Percentiles rank a stretch among this genome's conserved stretches.
These are phyloP conservation scores for Vigna trinervia DNA, from an alignment of 306 rosid species.

Conservation along the genomic window DNA sequence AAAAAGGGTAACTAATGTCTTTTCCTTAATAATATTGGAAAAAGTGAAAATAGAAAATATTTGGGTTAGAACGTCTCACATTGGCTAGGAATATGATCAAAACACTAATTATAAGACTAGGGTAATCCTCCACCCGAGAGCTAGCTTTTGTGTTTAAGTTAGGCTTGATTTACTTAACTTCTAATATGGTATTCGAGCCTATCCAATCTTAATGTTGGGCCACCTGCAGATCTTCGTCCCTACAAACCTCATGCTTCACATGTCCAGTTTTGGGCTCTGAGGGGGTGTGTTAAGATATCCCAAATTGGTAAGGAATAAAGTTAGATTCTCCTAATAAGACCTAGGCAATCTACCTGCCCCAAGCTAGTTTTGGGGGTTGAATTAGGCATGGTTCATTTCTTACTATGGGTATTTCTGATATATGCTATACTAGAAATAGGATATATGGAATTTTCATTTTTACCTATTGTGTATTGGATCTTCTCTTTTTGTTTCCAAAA, in stretches of 20 bases:
- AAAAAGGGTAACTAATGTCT: neutral
- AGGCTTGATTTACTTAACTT: neutral
- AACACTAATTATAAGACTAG: neutral
- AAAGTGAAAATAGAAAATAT: conserved; percentile 1
- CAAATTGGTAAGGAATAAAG: neutral
- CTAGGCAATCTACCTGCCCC: neutral
- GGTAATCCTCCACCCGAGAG: neutral
- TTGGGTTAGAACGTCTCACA: neutral
- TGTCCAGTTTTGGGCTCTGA: neutral
- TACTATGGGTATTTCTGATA: neutral
- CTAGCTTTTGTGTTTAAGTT: neutral
- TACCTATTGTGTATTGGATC: conserved; percentile 11
- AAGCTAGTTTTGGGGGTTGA: neutral
- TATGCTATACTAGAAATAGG: conserved; percentile 3
- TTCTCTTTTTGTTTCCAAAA: neutral
- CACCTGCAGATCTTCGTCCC: neutral
- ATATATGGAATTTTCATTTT: conserved; percentile 20
- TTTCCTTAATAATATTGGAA: conserved; percentile 18
- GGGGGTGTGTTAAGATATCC: neutral
- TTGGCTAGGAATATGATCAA: neutral
- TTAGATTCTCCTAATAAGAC: neutral
- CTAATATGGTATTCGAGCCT: neutral
- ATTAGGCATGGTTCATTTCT: neutral
- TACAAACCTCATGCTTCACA: neutral
- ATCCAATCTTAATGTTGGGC: neutral